phyloP scores from a whole-genome alignment of 2,329 filamentous ascomycete species.

The Sarocladium strictum region DNA sequence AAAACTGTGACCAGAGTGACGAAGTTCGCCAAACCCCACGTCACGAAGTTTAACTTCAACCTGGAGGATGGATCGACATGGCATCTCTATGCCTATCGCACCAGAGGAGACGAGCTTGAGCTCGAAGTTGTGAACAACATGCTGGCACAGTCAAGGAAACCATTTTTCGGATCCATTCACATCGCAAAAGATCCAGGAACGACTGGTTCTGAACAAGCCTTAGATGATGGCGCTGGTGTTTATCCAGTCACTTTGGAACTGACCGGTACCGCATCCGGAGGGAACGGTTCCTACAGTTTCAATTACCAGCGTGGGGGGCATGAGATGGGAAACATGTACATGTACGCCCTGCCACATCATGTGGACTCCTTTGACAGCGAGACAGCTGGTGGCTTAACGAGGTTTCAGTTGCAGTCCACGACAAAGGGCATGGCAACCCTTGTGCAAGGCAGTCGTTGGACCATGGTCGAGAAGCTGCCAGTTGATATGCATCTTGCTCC shows the following conservation, averaged over 20 bases:
- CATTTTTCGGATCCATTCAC: constrained; percentile 76
- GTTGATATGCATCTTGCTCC: constrained; percentile 70
- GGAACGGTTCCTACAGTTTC: constrained; percentile 66
- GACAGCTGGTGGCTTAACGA: constrained; percentile 44
- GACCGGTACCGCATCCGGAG: constrained; percentile 37
- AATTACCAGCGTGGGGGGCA: constrained; percentile 67
- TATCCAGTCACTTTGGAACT: constrained; percentile 58
- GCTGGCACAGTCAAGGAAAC: constrained; percentile 55
- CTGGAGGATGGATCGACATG: constrained; percentile 70
- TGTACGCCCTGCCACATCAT: constrained; percentile 89
- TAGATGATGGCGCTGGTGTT: constrained; percentile 70
- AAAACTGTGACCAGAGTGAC: constrained; percentile 54
- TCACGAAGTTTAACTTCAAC: constrained; percentile 69
- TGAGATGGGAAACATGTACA: constrained; percentile 55
- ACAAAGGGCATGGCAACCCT: constrained; percentile 79
- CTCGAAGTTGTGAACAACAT: constrained; percentile 63
- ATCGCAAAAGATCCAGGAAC: constrained; percentile 68
- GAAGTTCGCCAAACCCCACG: constrained; percentile 52
- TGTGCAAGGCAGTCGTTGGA: constrained; percentile 68
- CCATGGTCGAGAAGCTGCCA: constrained; percentile 73
- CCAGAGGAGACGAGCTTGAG: constrained; percentile 53
- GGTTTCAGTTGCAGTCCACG: constrained; percentile 65
- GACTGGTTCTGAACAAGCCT: constrained; percentile 53
- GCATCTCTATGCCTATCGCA: constrained; percentile 71
- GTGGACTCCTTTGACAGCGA: constrained; percentile 62